phyloP scores from a whole-genome alignment of 768 basidiomycete genomes.

The Mycena pura region DNA sequence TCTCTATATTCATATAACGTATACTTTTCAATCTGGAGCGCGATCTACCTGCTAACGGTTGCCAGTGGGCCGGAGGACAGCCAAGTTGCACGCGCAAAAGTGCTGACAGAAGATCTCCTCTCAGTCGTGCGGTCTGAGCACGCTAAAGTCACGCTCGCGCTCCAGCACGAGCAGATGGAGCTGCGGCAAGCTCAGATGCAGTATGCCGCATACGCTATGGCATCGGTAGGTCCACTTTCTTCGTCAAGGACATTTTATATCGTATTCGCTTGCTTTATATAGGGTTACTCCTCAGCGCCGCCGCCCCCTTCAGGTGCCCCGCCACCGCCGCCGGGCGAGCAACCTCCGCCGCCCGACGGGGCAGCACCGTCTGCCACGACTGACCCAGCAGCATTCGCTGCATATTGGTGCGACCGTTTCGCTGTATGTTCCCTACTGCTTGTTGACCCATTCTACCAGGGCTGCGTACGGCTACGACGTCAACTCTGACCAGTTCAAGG shows the following conservation, averaged over 20 bases:
- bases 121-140: conserved; percentile 90
- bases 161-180: conserved; percentile 85
- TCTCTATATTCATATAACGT: conserved; percentile 87
- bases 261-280: not conserved
- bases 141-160: conserved; percentile 70
- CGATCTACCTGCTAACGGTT: conserved; percentile 18
- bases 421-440: not conserved
- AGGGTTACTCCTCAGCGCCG: conserved; percentile 23
- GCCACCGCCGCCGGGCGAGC: conserved; percentile 47
- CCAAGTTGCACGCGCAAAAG: conserved; percentile 87
- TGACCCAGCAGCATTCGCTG: conserved; percentile 61
- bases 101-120: conserved; percentile 86
- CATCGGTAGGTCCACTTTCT: conserved; percentile 33
- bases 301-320: conserved; percentile 31
- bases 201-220: conserved; percentile 77
- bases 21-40: conserved; percentile 25
- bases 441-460: conserved; percentile 47
- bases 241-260: not conserved
- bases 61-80: conserved; percentile 80
- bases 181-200: conserved; percentile 84
- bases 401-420: conserved; percentile 59
- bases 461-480: conserved; percentile 88
- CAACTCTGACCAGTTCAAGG: conserved; percentile 81
- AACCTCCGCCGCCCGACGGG: conserved; percentile 47
- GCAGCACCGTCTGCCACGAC: conserved; percentile 47